phyloP scores from a whole-genome alignment of 176 grass and related monocot species.

The Echinochloa phyllopogon region DNA sequence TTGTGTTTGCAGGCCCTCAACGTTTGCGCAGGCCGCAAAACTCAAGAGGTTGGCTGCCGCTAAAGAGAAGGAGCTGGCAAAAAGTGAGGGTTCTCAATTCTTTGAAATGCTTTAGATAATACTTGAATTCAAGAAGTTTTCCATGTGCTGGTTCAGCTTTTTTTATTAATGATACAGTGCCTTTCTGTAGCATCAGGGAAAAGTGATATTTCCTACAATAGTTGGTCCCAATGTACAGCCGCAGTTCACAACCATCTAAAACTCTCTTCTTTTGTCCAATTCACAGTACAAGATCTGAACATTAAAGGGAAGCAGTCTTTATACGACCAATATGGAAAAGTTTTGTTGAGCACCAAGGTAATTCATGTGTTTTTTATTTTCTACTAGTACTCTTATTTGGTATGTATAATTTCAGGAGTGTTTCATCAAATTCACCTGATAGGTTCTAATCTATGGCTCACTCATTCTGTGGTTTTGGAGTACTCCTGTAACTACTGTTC shows the following conservation, averaged over 20 bases:
- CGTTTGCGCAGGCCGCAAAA: constrained; percentile 94
- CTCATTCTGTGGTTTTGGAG: constrained; percentile 78
- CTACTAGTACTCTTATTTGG: neutral
- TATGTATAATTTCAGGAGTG: neutral
- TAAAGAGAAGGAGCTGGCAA: constrained; percentile 87
- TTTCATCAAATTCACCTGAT: constrained; percentile 47
- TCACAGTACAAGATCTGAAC: constrained; percentile 70
- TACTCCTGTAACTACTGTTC: constrained; percentile 69
- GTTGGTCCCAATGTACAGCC: neutral
- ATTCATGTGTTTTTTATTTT: neutral
- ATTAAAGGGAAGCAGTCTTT: constrained; percentile 67
- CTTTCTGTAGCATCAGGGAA: neutral
- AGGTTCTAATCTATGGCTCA: constrained; percentile 69
- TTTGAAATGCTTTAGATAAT: neutral
- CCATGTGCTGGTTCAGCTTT: neutral
- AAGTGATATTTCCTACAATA: neutral
- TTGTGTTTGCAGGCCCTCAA: constrained; percentile 72
- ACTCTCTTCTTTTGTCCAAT: constrained; percentile 18
- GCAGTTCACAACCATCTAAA: neutral
- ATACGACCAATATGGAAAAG: constrained; percentile 60
- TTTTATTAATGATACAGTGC: neutral
- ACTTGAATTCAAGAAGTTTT: neutral
- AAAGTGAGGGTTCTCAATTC: constrained; percentile 49
- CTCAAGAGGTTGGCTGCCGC: constrained; percentile 71
- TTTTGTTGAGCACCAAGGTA: constrained; percentile 70